These are phyloP conservation scores for Mycena olivaceomarginata DNA, from an alignment of 768 basidiomycete species.

Conservation along the genomic window DNA sequence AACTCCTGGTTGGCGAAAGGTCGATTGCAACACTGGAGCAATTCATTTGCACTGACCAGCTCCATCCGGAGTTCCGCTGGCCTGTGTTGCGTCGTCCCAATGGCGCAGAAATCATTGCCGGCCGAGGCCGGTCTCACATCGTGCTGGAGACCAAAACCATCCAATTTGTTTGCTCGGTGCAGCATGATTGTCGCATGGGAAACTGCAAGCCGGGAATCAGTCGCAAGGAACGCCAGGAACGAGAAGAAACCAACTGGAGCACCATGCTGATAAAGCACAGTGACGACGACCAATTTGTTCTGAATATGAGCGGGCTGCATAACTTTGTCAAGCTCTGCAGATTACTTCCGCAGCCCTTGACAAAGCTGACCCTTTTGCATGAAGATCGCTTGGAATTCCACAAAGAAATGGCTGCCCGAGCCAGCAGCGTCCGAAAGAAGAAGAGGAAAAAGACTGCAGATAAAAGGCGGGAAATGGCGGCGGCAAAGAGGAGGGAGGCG, in stretches of 20 bases:
- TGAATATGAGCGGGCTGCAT: background rate
- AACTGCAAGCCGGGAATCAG: background rate
- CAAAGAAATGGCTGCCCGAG: too few relatives aligned
- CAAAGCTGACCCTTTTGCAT: background rate
- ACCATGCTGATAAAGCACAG: background rate
- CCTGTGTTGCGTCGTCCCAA: too few relatives aligned
- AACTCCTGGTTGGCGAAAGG: constrained; percentile 8
- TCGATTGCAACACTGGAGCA: constrained; percentile 18
- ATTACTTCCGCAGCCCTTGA: background rate
- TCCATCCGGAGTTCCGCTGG: too few relatives aligned
- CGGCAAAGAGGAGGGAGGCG: too few relatives aligned
- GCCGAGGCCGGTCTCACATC: background rate
- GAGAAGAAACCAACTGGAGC: background rate
- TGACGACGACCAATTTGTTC: background rate
- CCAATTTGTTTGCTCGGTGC: background rate
- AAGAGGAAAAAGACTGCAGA: too few relatives aligned
- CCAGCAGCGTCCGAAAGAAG: too few relatives aligned
- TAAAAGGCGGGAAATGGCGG: too few relatives aligned
- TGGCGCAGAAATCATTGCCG: background rate
- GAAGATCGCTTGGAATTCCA: too few relatives aligned
- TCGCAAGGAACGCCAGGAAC: background rate
- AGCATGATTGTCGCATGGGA: background rate
- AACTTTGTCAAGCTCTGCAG: background rate
- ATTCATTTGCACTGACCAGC: constrained; percentile 23
- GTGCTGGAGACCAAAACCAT: background rate